Conservation (phyloP, 208 protist species). For the Leishmania mexicana region DNA sequence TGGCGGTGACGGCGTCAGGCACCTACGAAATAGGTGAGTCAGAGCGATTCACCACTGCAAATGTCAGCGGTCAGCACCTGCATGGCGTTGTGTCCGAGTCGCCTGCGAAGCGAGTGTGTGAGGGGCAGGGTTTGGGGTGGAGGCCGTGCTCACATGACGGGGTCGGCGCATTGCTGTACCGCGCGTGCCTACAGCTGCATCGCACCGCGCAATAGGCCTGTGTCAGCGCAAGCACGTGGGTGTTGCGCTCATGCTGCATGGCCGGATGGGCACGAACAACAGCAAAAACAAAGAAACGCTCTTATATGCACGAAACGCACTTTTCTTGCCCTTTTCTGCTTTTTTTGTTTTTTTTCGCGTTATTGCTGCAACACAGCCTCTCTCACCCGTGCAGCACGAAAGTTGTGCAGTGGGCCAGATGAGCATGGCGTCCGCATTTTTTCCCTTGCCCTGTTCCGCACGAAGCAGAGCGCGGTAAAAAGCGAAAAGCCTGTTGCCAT, state of each 20-base stretch:
- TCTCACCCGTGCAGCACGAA: neutral
- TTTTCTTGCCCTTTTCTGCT: slow-evolving; percentile 6
- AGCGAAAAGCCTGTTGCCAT: neutral
- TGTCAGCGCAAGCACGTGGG: neutral
- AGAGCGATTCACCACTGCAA: neutral
- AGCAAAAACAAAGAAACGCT: neutral
- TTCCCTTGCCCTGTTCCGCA: neutral
- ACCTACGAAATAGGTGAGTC: neutral
- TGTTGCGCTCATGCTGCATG: neutral
- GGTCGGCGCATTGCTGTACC: neutral
- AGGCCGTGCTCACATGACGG: neutral
- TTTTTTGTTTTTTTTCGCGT: neutral
- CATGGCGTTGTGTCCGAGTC: neutral
- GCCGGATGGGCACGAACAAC: neutral
- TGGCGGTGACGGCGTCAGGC: neutral
- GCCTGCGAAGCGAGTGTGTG: neutral
- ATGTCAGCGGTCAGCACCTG: neutral
- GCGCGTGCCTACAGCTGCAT: neutral
- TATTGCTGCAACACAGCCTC: neutral
- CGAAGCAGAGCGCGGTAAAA: neutral
- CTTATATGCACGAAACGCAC: neutral
- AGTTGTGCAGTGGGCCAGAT: neutral
- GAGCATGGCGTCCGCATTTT: neutral
- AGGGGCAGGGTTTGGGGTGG: neutral
- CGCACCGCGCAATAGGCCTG: neutral